Conservation (phyloP, 148 eudicot species). For the Chenopodium suecicum region DNA sequence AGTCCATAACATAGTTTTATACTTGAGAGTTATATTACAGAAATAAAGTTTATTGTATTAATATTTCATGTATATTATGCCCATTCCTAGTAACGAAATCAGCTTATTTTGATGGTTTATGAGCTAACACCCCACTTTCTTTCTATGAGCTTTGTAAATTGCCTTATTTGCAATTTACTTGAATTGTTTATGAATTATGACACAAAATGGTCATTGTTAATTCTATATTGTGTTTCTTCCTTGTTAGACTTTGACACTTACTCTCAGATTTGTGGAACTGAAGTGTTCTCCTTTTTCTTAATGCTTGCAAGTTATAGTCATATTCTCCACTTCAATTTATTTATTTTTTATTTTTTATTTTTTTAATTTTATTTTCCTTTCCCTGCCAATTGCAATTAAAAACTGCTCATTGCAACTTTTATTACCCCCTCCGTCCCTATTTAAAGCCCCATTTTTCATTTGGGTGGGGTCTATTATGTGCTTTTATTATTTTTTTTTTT, state of each 20-base stretch:
- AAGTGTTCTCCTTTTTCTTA: neutral
- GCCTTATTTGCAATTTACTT: neutral
- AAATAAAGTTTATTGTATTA: neutral
- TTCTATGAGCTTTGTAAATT: neutral
- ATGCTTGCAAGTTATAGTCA: neutral
- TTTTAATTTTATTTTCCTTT: neutral
- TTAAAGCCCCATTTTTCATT: too few species aligned
- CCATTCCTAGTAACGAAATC: neutral
- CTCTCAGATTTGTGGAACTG: neutral
- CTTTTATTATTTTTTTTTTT: too few species aligned
- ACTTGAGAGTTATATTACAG: neutral
- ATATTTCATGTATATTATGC: neutral
- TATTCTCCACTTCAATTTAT: neutral
- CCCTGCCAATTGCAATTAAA: neutral
- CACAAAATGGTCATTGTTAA: neutral
- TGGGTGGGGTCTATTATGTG: too few species aligned
- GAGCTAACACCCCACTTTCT: neutral
- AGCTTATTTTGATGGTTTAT: neutral
- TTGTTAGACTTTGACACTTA: neutral
- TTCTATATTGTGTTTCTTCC: neutral
- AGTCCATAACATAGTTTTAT: neutral
- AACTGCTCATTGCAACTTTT: neutral
- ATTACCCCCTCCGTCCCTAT: too few species aligned
- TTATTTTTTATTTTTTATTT: too few species aligned
- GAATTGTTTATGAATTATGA: neutral